Evolutionary conservation across 352 stramenopile genomes (phyloP).

Genomic region (Peronospora destructor): DNA sequence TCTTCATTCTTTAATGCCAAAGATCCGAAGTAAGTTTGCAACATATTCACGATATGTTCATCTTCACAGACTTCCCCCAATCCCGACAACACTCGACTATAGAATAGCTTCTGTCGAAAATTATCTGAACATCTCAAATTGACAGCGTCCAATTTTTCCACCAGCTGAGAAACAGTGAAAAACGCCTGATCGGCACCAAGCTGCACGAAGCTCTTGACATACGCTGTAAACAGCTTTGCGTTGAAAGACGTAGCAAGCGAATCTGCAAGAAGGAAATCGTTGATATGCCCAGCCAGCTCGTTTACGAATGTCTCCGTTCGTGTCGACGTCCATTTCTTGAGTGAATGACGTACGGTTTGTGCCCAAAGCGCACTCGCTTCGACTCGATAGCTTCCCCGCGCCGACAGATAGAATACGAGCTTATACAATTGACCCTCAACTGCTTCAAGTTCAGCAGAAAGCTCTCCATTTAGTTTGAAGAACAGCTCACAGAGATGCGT

Average conservation of each 20-base stretch:
- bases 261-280: conserved; percentile 38
- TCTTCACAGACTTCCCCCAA: conserved; percentile 58
- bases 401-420: conserved; percentile 53
- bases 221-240: conserved; percentile 41
- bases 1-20: conserved; percentile 23
- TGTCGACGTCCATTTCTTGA: conserved; percentile 36
- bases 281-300: conserved; percentile 46
- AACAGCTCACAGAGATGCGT: conserved; percentile 53
- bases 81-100: conserved; percentile 43
- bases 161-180: conserved; percentile 31
- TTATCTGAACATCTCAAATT: conserved; percentile 33
- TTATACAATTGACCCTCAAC: conserved; percentile 52
- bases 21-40: conserved; percentile 39
- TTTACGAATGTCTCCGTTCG: conserved; percentile 36
- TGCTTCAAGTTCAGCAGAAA: conserved; percentile 45
- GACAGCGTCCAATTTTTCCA: conserved; percentile 46
- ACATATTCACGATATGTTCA: conserved; percentile 27
- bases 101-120: conserved; percentile 25
- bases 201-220: conserved; percentile 44
- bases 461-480: conserved; percentile 30
- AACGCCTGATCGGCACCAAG: conserved; percentile 31
- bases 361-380: conserved; percentile 51
- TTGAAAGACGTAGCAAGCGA: conserved; percentile 33
- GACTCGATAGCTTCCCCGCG: conserved; percentile 38
- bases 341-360: conserved; percentile 27